Conservation (phyloP, 2,329 filamentous ascomycete genomes). For the Botrytis squamosa region DNA sequence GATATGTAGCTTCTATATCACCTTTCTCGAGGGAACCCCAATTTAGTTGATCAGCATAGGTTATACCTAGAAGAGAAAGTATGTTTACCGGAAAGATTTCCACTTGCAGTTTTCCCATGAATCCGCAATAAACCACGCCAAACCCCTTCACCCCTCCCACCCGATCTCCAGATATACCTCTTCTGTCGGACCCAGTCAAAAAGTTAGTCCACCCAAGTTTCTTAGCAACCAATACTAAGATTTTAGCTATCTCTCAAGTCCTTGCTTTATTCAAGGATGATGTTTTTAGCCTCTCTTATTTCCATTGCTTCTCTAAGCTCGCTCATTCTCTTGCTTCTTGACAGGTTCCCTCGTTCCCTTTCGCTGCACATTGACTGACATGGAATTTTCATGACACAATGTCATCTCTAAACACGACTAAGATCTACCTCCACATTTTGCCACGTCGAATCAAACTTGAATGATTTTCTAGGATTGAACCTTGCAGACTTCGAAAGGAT, state of each 20-base stretch:
- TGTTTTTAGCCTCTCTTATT: neutral
- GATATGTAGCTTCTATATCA: constrained; percentile 11
- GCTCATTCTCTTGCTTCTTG: neutral
- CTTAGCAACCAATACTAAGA: neutral
- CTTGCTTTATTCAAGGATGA: neutral
- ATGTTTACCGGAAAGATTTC: neutral
- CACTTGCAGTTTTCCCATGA: constrained; percentile 2
- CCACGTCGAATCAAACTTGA: constrained; percentile 3
- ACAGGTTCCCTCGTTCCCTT: neutral
- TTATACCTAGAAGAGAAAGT: constrained; percentile 11
- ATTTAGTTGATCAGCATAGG: constrained; percentile 1
- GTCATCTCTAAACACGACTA: neutral
- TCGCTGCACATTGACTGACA: neutral
- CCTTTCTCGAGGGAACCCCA: neutral
- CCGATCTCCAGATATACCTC: constrained; percentile 5
- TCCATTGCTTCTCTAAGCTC: neutral
- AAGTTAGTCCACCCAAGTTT: neutral
- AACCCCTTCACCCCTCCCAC: neutral
- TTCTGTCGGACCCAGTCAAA: neutral
- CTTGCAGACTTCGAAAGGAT: neutral
- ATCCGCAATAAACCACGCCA: neutral
- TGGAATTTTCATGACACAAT: constrained; percentile 14
- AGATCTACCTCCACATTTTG: constrained; percentile 19
- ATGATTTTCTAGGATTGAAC: neutral
- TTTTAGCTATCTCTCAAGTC: neutral